Evolutionary conservation across 495 filamentous ascomycete species (phyloP).

Genomic region (Penicillium paxilli): DNA sequence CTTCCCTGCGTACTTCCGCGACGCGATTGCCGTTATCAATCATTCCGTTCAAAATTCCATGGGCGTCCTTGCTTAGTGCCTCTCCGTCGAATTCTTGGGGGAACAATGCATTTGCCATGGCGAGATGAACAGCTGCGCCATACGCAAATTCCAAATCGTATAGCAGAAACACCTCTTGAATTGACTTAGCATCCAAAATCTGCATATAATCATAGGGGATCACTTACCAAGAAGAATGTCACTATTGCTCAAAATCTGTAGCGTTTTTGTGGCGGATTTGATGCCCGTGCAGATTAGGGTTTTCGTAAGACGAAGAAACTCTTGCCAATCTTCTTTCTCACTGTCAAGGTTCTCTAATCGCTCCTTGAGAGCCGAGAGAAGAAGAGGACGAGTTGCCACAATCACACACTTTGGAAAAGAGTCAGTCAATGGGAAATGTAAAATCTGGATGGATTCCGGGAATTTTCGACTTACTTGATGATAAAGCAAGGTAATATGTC

Average conservation of each 20-base stretch:
- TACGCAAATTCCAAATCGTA: conserved; percentile 42
- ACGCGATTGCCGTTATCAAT: neutral
- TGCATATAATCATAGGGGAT: neutral
- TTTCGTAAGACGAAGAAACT: conserved; percentile 25
- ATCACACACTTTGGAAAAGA: conserved; percentile 32
- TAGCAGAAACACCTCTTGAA: conserved; percentile 38
- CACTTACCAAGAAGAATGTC: conserved; percentile 33
- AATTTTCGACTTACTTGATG: conserved; percentile 29
- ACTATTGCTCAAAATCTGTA: conserved; percentile 32
- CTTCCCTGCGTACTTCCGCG: neutral
- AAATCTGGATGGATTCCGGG: neutral
- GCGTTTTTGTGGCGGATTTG: conserved; percentile 34
- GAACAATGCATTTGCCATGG: conserved; percentile 33
- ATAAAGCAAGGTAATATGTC: conserved; percentile 35
- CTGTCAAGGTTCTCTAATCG: conserved; percentile 23
- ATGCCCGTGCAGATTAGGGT: conserved; percentile 35
- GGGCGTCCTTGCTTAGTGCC: neutral
- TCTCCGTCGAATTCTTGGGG: conserved; percentile 8
- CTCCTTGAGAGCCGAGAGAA: conserved; percentile 35
- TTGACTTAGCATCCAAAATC: neutral
- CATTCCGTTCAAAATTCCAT: neutral
- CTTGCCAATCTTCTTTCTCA: conserved; percentile 27
- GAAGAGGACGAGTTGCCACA: conserved; percentile 35
- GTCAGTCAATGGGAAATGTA: neutral
- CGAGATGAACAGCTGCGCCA: conserved; percentile 32